A percentile compares a stretch with the other conserved stretches of the same genome.
phyloP scores from a whole-genome alignment of 768 basidiomycete species.

The Agrocybe pediades region DNA sequence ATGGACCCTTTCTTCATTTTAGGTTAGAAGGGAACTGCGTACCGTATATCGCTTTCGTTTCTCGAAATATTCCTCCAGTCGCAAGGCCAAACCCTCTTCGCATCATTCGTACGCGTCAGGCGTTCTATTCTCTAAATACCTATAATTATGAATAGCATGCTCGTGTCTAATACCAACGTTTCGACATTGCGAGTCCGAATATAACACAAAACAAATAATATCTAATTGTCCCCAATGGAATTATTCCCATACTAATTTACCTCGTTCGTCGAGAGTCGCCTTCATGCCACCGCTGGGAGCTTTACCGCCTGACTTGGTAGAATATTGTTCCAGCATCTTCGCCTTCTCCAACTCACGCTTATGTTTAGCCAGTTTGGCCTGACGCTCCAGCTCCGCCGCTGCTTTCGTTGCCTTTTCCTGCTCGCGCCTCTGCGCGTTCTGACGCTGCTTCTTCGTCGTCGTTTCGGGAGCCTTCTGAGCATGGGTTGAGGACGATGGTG shows the following conservation, averaged over 20 bases:
- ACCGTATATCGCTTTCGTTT: not conserved
- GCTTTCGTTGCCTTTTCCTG: conserved; percentile 58
- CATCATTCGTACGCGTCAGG: not conserved
- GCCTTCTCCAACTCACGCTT: conserved; percentile 58
- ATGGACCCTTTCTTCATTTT: conserved; percentile 16
- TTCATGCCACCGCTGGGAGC: conserved; percentile 59
- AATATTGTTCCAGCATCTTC: conserved; percentile 50
- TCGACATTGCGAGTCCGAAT: conserved; percentile 6
- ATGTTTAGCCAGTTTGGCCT: conserved; percentile 56
- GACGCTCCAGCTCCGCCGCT: conserved; percentile 52
- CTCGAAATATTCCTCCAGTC: not conserved
- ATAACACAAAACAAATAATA: conserved; percentile 10
- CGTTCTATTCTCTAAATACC: not conserved
- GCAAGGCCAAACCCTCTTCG: not conserved
- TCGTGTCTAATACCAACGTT: conserved; percentile 1
- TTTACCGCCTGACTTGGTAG: conserved; percentile 28
- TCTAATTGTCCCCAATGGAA: not conserved
- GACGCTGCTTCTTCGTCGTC: conserved; percentile 67
- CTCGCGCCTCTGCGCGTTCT: conserved; percentile 65
- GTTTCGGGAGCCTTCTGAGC: conserved; percentile 40
- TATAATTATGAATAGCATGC: not conserved
- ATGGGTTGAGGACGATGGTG: conserved; percentile 6
- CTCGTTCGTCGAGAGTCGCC: conserved; percentile 56
- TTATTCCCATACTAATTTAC: conserved; percentile 63
- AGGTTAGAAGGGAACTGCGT: conserved; percentile 12